Evolutionary conservation across 2,329 filamentous ascomycete genomes (phyloP).

Genomic region (Ceratocystis eucalypticola): DNA sequence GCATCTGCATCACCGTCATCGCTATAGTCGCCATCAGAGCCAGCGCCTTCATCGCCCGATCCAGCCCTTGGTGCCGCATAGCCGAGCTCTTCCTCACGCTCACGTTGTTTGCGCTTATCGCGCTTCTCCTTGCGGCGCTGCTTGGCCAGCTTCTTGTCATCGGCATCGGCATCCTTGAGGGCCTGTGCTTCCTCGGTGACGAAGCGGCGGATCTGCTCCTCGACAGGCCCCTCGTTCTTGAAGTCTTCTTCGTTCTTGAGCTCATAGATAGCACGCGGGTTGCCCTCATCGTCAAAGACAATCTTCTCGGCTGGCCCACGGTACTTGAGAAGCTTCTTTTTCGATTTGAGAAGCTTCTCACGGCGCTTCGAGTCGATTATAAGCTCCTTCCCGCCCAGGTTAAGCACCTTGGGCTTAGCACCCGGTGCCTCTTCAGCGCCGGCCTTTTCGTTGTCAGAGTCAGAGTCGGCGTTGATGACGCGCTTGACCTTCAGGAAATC

Average conservation of each 20-base stretch:
- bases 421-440: constrained; percentile 31
- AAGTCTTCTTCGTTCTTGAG: constrained; percentile 78
- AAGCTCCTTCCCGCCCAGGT: constrained; percentile 56
- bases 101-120: constrained; percentile 55
- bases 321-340: constrained; percentile 85
- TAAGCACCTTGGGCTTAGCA: constrained; percentile 44
- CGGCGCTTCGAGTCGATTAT: constrained; percentile 88
- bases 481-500: constrained; percentile 86
- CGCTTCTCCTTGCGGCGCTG: constrained; percentile 65
- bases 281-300: constrained; percentile 84
- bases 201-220: constrained; percentile 64
- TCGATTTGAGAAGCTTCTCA: constrained; percentile 87
- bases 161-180: constrained; percentile 60
- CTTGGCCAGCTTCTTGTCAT: constrained; percentile 69
- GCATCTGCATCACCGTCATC: constrained; percentile 13
- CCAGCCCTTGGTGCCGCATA: constrained; percentile 23
- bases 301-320: constrained; percentile 76
- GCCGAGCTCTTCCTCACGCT: constrained; percentile 32
- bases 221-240: constrained; percentile 56
- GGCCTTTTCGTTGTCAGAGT: constrained; percentile 21
- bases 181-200: constrained; percentile 59
- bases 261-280: constrained; percentile 73
- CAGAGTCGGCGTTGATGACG: constrained; percentile 52
- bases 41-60: constrained; percentile 21
- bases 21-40: constrained; percentile 10